Conservation (phyloP, 2,329 filamentous ascomycete genomes). For the Fusarium sarcochroum region DNA sequence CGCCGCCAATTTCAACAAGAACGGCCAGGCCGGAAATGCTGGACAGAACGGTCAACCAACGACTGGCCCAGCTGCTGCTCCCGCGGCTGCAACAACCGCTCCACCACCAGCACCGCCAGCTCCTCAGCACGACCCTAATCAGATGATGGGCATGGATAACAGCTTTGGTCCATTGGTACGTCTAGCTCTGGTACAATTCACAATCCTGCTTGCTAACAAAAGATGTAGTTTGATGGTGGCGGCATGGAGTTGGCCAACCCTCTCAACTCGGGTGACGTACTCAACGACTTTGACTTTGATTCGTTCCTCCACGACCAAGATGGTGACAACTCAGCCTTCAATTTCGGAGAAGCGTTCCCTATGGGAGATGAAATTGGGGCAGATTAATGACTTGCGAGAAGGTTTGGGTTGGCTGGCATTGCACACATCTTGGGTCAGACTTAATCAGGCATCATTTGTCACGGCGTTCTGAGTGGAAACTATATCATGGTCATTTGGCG, state of each 20-base stretch:
- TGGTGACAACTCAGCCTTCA: constrained; percentile 64
- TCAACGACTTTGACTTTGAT: constrained; percentile 78
- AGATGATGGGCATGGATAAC: constrained; percentile 63
- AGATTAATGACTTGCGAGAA: constrained; percentile 58
- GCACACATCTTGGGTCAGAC: constrained; percentile 51
- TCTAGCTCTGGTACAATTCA: constrained; percentile 24
- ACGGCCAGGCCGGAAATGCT: constrained; percentile 46
- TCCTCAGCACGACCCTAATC: constrained; percentile 48
- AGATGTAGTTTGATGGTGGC: constrained; percentile 55
- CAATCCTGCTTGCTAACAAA: constrained; percentile 18
- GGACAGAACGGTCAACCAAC: constrained; percentile 53
- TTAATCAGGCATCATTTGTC: constrained; percentile 59
- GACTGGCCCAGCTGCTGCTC: constrained; percentile 51
- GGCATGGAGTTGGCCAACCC: constrained; percentile 70
- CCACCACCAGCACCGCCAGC: constrained; percentile 45
- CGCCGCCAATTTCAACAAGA: constrained; percentile 59
- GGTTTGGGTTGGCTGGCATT: constrained; percentile 48
- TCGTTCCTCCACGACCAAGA: constrained; percentile 74
- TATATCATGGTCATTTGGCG: constrained; percentile 60
- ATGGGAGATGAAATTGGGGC: constrained; percentile 71
- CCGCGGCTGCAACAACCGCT: constrained; percentile 50
- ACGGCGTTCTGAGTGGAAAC: constrained; percentile 57
- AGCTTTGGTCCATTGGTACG: constrained; percentile 60
- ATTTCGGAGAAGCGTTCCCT: constrained; percentile 67
- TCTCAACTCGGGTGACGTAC: constrained; percentile 67